A percentile compares a stretch with the other conserved stretches of the same genome.
Conservation (phyloP, 495 filamentous ascomycete species). For the Hypoxylon lenormandii region DNA sequence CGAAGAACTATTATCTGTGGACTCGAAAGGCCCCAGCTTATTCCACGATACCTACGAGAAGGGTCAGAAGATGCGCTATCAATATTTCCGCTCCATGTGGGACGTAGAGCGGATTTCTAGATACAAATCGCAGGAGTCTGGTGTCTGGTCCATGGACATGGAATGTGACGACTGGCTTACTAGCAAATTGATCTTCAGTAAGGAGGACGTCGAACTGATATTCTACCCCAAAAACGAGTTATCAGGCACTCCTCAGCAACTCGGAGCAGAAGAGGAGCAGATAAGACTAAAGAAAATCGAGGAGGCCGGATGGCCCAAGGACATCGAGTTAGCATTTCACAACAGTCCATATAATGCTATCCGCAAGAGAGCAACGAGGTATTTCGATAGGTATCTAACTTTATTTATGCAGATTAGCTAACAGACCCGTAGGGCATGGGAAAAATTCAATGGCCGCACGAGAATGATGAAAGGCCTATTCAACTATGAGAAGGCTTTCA, state of each 20-base stretch:
- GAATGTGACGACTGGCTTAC: slow-evolving; percentile 58
- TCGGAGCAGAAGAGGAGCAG: slow-evolving; percentile 27
- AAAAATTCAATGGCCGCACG: slow-evolving; percentile 66
- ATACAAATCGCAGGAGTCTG: slow-evolving; percentile 9
- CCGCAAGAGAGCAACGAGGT: slow-evolving; percentile 43
- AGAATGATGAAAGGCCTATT: slow-evolving; percentile 72
- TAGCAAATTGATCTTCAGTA: slow-evolving; percentile 63
- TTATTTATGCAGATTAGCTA: slow-evolving; percentile 5
- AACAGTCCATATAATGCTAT: slow-evolving; percentile 30
- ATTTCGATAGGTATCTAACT: neutral
- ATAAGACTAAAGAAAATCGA: slow-evolving; percentile 26
- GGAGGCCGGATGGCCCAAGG: slow-evolving; percentile 30
- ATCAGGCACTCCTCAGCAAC: neutral
- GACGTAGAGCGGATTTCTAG: slow-evolving; percentile 25
- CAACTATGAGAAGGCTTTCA: slow-evolving; percentile 66
- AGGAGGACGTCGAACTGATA: slow-evolving; percentile 57
- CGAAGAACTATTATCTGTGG: slow-evolving; percentile 30
- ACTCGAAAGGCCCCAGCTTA: slow-evolving; percentile 25
- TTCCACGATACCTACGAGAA: slow-evolving; percentile 42
- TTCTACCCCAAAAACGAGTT: slow-evolving; percentile 16
- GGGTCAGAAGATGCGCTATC: slow-evolving; percentile 54
- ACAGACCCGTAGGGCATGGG: slow-evolving; percentile 60
- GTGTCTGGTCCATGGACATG: slow-evolving; percentile 35
- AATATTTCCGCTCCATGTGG: slow-evolving; percentile 52
- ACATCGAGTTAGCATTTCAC: slow-evolving; percentile 34